Conservation (phyloP, 1,284 basidiomycete species). For the Inonotus hispidus region DNA sequence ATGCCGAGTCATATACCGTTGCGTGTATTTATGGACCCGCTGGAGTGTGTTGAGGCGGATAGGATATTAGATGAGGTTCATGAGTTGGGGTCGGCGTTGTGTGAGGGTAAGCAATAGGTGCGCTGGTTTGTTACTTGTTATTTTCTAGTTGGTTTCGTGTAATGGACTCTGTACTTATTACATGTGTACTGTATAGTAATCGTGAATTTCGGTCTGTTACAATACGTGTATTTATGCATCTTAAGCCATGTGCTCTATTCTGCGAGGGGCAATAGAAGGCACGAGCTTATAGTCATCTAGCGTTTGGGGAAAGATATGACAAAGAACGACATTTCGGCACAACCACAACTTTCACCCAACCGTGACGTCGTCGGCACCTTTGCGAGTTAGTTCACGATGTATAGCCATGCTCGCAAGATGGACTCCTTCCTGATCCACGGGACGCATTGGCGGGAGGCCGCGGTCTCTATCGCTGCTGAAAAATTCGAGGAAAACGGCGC, state of each 20-base stretch:
- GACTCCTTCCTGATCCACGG: background rate
- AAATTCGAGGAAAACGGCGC: background rate
- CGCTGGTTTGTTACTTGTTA: background rate
- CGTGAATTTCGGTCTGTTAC: too few relatives aligned
- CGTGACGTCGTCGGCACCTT: background rate
- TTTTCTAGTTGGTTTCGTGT: too few relatives aligned
- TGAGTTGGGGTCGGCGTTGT: background rate
- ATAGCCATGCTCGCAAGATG: background rate
- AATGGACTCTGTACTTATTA: too few relatives aligned
- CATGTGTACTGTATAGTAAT: too few relatives aligned
- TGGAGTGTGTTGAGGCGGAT: slow-evolving; percentile 57
- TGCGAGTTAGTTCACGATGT: background rate
- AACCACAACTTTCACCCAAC: background rate
- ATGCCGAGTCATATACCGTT: slow-evolving; percentile 52
- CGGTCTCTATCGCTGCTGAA: background rate
- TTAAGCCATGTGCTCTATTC: too few relatives aligned
- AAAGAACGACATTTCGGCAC: too few relatives aligned
- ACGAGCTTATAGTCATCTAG: too few relatives aligned
- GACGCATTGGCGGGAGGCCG: background rate
- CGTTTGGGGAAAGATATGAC: too few relatives aligned
- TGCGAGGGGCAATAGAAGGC: too few relatives aligned
- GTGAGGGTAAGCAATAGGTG: background rate
- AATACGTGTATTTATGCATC: too few relatives aligned
- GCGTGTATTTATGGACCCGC: slow-evolving; percentile 59
- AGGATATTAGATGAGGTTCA: slow-evolving; percentile 10